phyloP scores from a whole-genome alignment of 805 yeast genomes.

The Candida quercuum region DNA sequence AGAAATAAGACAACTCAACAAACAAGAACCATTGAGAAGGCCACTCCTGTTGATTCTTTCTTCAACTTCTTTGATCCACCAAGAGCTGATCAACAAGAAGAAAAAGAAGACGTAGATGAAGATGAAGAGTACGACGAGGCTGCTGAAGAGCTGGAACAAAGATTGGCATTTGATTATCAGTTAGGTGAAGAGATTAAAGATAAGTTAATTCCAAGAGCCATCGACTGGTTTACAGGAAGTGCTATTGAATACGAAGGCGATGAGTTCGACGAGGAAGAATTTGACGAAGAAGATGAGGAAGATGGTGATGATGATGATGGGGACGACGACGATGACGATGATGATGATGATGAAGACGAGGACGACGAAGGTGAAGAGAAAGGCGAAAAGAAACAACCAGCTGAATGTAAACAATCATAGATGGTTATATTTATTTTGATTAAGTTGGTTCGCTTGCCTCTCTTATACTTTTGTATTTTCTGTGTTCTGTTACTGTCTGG shows the following conservation, averaged over 20 bases:
- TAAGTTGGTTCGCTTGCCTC: no score
- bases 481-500: no score
- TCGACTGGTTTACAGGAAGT: conserved; percentile 98
- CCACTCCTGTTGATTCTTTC: conserved; percentile 91
- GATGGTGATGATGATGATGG: conserved; percentile 36
- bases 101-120: conserved; percentile 43
- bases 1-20: conserved; percentile 95
- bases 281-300: conserved; percentile 61
- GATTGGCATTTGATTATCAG: conserved; percentile 88
- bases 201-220: conserved; percentile 90
- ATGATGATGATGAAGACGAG: conserved; percentile 34
- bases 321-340: conserved; percentile 34
- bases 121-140: conserved; percentile 57
- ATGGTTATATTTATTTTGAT: conserved; percentile 8
- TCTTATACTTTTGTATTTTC: neutral
- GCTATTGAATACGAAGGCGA: conserved; percentile 77
- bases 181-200: conserved; percentile 96
- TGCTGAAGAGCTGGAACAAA: conserved; percentile 71
- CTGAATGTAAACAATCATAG: conserved; percentile 13
- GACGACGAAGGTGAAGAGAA: conserved; percentile 21
- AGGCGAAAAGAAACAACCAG: conserved; percentile 29
- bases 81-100: conserved; percentile 42
- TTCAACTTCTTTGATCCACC: conserved; percentile 97
- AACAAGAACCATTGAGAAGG: conserved; percentile 90
- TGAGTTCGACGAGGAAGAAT: conserved; percentile 55